These are phyloP conservation scores for Lizanozyma gosingica DNA, from an alignment of 1,139 yeast species.

Conservation along the genomic window DNA sequence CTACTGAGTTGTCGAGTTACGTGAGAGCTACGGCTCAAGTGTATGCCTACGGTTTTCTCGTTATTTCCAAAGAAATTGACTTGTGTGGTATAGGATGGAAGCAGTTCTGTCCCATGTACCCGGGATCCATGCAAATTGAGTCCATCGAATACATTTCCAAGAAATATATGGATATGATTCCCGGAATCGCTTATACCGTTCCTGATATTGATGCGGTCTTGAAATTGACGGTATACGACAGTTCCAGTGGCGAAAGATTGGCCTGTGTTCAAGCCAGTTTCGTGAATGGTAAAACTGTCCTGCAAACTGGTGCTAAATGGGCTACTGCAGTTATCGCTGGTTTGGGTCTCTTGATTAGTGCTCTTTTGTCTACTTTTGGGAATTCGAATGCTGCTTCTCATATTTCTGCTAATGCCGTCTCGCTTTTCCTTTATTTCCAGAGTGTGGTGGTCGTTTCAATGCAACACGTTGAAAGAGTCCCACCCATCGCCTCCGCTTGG, in stretches of 20 bases:
- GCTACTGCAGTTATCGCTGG: constrained; percentile 79
- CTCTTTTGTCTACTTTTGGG: constrained; percentile 62
- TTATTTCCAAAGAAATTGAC: constrained; percentile 45
- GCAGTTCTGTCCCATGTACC: constrained; percentile 71
- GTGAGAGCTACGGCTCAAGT: constrained; percentile 54
- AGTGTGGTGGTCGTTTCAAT: constrained; percentile 64
- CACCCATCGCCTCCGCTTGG: constrained; percentile 79
- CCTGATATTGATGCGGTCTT: constrained; percentile 76
- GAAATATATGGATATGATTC: constrained; percentile 41
- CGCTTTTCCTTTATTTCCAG: constrained; percentile 69
- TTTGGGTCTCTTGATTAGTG: constrained; percentile 61
- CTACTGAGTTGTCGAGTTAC: constrained; percentile 50
- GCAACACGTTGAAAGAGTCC: constrained; percentile 65
- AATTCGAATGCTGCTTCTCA: constrained; percentile 75
- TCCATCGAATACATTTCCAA: constrained; percentile 49
- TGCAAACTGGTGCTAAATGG: constrained; percentile 76
- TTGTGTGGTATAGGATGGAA: constrained; percentile 61
- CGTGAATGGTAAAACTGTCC: constrained; percentile 64
- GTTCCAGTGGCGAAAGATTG: constrained; percentile 29
- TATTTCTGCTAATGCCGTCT: constrained; percentile 65
- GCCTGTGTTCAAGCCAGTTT: constrained; percentile 68
- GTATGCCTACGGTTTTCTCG: constrained; percentile 66
- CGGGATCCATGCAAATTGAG: constrained; percentile 62
- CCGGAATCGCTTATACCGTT: constrained; percentile 64
- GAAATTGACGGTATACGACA: constrained; percentile 36